These are phyloP conservation scores for Metschnikowia picachoensis DNA, from an alignment of 805 yeast species.

Conservation along the genomic window DNA sequence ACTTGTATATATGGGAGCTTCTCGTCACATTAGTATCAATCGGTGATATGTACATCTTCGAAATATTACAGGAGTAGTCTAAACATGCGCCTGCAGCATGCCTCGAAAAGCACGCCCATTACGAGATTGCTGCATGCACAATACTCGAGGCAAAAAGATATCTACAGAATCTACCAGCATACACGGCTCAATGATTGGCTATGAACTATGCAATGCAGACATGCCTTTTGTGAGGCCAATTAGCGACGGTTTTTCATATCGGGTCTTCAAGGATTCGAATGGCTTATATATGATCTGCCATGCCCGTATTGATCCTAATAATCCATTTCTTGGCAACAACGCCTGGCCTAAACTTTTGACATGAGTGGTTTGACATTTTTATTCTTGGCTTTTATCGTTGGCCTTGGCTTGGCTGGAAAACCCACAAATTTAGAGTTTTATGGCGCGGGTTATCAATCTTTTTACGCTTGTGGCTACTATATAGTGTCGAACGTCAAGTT, in stretches of 20 bases:
- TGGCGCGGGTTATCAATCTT: conserved; percentile 8
- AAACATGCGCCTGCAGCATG: not conserved
- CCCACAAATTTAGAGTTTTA: conserved; percentile 9
- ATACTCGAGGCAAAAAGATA: conserved; percentile 1
- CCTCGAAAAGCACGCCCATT: not conserved
- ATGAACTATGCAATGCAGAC: not conserved
- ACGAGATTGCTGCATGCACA: not conserved
- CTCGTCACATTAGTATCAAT: too few species aligned
- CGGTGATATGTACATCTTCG: too few species aligned
- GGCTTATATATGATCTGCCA: not conserved
- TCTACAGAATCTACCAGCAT: conserved; percentile 9
- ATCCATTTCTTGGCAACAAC: conserved; percentile 2
- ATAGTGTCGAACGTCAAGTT: conserved; percentile 5
- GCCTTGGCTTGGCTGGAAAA: conserved; percentile 8
- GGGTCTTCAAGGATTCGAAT: too few species aligned
- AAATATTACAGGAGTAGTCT: too few species aligned
- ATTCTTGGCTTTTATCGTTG: conserved; percentile 1
- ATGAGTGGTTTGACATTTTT: conserved; percentile 1
- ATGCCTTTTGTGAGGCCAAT: not conserved
- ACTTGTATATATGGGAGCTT: too few species aligned
- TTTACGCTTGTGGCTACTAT: conserved; percentile 11
- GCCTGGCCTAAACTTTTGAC: not conserved
- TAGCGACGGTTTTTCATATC: too few species aligned
- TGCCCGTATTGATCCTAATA: not conserved
- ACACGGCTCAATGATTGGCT: not conserved